Conservation (phyloP, 148 eudicot species). For the Amaranthus palmeri region DNA sequence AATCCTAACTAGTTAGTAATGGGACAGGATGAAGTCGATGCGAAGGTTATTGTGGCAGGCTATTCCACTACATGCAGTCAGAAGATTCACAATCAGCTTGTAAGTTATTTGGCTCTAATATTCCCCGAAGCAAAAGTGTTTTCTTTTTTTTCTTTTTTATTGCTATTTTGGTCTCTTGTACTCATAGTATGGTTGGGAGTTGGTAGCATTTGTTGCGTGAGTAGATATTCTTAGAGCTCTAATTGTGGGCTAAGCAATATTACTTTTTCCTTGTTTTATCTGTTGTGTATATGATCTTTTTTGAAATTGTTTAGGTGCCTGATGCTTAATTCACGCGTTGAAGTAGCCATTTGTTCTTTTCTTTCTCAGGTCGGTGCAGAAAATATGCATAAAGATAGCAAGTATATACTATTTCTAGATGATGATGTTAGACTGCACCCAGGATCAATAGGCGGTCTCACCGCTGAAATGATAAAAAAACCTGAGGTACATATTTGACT, state of each 20-base stretch:
- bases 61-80: slow-evolving; percentile 95
- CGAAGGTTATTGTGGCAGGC: slow-evolving; percentile 80
- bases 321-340: background rate
- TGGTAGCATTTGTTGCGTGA: background rate
- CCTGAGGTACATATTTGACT: slow-evolving; percentile 56
- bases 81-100: slow-evolving; percentile 98
- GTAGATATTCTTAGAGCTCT: too few species aligned
- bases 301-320: background rate
- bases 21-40: slow-evolving; percentile 79
- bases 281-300: background rate
- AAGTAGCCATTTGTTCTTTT: background rate
- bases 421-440: slow-evolving; percentile 98
- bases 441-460: slow-evolving; percentile 93
- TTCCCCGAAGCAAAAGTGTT: background rate
- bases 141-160: background rate
- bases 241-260: background rate
- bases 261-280: background rate
- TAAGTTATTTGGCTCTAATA: slow-evolving; percentile 24
- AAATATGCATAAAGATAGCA: slow-evolving; percentile 89
- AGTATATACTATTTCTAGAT: slow-evolving; percentile 89
- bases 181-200: background rate
- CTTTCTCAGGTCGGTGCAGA: slow-evolving; percentile 78
- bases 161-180: background rate
- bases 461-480: slow-evolving; percentile 88
- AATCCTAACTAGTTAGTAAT: slow-evolving; percentile 15